phyloP scores from a whole-genome alignment of 2,329 filamentous ascomycete genomes.

The Curvularia verruculosa region DNA sequence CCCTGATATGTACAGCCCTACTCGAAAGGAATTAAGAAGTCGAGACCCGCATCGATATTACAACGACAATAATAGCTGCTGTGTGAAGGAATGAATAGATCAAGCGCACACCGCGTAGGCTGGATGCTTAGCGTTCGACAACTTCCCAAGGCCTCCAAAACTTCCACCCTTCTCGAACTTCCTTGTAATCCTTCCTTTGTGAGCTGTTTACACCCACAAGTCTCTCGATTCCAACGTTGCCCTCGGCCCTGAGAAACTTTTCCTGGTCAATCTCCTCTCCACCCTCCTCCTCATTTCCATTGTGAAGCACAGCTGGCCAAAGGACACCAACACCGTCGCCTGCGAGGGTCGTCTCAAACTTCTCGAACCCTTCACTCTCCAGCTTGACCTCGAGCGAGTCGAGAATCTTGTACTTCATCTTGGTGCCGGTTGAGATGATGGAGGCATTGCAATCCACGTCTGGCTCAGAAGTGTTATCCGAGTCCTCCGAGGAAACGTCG shows the following conservation, averaged over 20 bases:
- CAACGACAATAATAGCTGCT: background rate
- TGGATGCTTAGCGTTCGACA: slow-evolving; percentile 18
- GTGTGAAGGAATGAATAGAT: background rate
- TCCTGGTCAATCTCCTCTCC: slow-evolving; percentile 94
- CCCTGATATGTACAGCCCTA: background rate
- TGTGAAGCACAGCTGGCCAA: slow-evolving; percentile 89
- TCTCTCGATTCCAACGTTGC: slow-evolving; percentile 82
- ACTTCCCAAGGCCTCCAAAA: slow-evolving; percentile 50
- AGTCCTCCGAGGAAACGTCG: slow-evolving; percentile 32
- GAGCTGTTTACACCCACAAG: slow-evolving; percentile 73
- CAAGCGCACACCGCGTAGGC: background rate
- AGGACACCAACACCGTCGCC: slow-evolving; percentile 94
- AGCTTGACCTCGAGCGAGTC: slow-evolving; percentile 67
- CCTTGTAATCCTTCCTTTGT: slow-evolving; percentile 32
- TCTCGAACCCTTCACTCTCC: slow-evolving; percentile 69
- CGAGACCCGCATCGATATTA: slow-evolving; percentile 5
- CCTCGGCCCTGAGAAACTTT: slow-evolving; percentile 82
- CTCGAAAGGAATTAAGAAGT: background rate
- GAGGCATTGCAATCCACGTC: slow-evolving; percentile 37
- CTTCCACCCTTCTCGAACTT: slow-evolving; percentile 50
- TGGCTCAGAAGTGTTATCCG: slow-evolving; percentile 33
- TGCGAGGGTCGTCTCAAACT: slow-evolving; percentile 87
- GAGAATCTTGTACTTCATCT: slow-evolving; percentile 54
- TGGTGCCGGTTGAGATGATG: slow-evolving; percentile 41
- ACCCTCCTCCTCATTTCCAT: slow-evolving; percentile 78